Percentiles rank a stretch among this genome's conserved stretches.
These are phyloP conservation scores for Thraustochytrium sp. DNA, from an alignment of 352 stramenopile genomes.

Conservation along the genomic window DNA sequence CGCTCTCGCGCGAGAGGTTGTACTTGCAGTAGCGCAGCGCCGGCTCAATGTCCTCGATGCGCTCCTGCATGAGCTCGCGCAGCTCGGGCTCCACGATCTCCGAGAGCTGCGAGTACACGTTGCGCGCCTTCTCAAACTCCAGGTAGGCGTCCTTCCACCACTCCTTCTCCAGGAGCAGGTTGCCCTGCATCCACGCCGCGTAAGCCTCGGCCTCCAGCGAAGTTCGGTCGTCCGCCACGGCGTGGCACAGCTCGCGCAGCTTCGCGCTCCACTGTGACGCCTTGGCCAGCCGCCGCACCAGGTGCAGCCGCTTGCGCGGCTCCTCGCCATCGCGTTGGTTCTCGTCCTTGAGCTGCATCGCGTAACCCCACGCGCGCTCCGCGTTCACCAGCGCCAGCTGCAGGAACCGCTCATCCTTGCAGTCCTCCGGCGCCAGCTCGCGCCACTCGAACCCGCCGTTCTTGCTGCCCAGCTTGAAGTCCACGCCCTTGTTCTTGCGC, in stretches of 20 bases:
- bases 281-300: constrained; percentile 74
- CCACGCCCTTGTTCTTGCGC: constrained; percentile 68
- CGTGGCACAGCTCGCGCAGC: constrained; percentile 66
- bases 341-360: constrained; percentile 81
- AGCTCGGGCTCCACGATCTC: neutral
- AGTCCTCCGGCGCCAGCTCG: constrained; percentile 69
- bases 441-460: constrained; percentile 49
- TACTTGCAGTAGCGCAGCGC: constrained; percentile 35
- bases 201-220: constrained; percentile 78
- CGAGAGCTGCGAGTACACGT: constrained; percentile 8
- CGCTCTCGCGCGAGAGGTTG: constrained; percentile 14
- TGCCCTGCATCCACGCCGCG: constrained; percentile 74
- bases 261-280: constrained; percentile 74
- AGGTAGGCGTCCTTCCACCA: constrained; percentile 62
- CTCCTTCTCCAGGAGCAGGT: constrained; percentile 76
- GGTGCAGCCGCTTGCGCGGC: constrained; percentile 76
- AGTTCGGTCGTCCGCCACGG: constrained; percentile 70
- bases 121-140: constrained; percentile 13
- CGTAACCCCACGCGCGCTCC: constrained; percentile 78
- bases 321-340: constrained; percentile 73
- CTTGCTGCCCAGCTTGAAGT: constrained; percentile 56
- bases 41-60: constrained; percentile 29
- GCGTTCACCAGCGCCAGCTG: constrained; percentile 79
- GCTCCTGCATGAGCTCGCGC: constrained; percentile 27
- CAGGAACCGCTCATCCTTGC: constrained; percentile 63